Evolutionary conservation across 2,329 filamentous ascomycete species (phyloP).

Genomic region (Neodidymelliopsis sp.): DNA sequence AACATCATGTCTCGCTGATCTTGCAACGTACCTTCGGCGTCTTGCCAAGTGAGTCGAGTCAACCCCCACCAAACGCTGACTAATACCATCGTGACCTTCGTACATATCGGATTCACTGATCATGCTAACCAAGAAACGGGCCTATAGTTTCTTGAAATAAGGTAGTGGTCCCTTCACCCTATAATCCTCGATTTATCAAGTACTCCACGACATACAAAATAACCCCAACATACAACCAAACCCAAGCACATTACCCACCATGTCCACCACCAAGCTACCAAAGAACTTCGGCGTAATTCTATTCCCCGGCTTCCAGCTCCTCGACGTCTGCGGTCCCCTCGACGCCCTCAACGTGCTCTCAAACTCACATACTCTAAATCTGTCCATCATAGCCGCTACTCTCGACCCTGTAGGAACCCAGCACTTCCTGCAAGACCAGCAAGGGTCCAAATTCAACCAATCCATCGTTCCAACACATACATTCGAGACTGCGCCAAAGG

Average conservation of each 20-base stretch:
- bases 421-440: constrained; percentile 15
- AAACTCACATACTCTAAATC: constrained; percentile 30
- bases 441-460: constrained; percentile 44
- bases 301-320: constrained; percentile 49
- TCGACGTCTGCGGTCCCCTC: constrained; percentile 54
- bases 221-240: too few relatives aligned
- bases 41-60: constrained; percentile 3
- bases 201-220: too few relatives aligned
- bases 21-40: neutral
- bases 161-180: too few relatives aligned
- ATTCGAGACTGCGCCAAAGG: constrained; percentile 57
- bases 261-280: constrained; percentile 25
- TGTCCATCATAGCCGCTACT: constrained; percentile 45
- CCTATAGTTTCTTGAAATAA: neutral
- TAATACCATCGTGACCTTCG: neutral
- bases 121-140: neutral
- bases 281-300: constrained; percentile 44
- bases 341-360: constrained; percentile 55
- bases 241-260: neutral
- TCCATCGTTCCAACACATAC: constrained; percentile 61
- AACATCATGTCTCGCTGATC: neutral
- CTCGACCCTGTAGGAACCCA: constrained; percentile 47
- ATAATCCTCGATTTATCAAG: too few relatives aligned
- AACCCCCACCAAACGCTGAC: constrained; percentile 11
- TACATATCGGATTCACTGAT: neutral